A percentile compares a stretch with the other conserved stretches of the same genome.
Conservation (phyloP, 441 rosid genomes). For the Iberis amara region DNA sequence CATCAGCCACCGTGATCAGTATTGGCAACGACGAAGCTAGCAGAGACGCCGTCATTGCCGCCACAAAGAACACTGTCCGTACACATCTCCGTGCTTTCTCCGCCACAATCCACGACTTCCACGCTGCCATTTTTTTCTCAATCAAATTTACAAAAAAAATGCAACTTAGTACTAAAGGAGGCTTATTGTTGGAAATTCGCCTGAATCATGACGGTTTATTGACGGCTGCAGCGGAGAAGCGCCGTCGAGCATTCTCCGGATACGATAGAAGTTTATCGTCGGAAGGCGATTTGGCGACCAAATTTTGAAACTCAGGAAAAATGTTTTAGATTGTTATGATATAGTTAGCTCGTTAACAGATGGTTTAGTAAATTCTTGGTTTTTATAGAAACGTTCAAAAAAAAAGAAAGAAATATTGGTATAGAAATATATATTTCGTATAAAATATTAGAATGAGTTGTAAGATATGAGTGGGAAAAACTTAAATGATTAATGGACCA, state of each 20-base stretch:
- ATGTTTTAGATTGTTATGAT: constrained; percentile 1
- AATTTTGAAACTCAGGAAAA: constrained; percentile 17
- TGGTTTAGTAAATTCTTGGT: neutral
- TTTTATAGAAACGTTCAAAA: neutral
- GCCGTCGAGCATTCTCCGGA: neutral
- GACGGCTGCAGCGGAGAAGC: constrained; percentile 1
- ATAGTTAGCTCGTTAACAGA: constrained; percentile 6
- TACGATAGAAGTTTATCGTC: neutral
- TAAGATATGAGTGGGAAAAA: constrained; percentile 25
- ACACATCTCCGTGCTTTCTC: constrained; percentile 63
- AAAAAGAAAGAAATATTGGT: neutral
- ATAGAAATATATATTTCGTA: neutral
- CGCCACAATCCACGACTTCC: constrained; percentile 47
- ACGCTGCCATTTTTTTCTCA: constrained; percentile 29
- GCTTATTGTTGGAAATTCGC: neutral
- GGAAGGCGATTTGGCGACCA: too few species aligned
- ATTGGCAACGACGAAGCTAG: constrained; percentile 75
- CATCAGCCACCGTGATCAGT: constrained; percentile 69
- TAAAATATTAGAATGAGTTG: constrained; percentile 24
- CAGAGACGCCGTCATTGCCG: constrained; percentile 87
- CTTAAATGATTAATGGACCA: constrained; percentile 28
- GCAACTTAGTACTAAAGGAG: neutral
- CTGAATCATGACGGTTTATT: neutral
- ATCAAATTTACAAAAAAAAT: neutral
- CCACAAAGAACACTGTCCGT: constrained; percentile 71